Evolutionary conservation across 2,329 filamentous ascomycete genomes (phyloP), one percentile per base, ranked within the genome.

Genomic region (Lasiodiplodia hormozganensis): DNA sequence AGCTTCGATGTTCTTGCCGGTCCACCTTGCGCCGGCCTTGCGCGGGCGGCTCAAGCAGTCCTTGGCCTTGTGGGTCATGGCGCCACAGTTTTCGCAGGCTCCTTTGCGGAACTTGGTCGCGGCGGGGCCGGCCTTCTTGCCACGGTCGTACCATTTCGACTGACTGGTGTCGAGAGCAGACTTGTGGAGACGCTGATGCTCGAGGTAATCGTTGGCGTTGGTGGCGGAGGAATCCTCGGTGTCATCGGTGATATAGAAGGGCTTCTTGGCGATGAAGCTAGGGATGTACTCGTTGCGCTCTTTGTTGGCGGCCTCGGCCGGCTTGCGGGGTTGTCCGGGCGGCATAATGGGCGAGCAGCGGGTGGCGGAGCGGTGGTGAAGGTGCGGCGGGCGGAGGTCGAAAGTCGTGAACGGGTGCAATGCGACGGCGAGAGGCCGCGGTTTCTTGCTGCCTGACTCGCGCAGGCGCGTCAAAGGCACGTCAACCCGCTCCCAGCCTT

Each of bases 201-300:
- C 93, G 72, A 99, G 92, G 79, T 98, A 99, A 76, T 98, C 94
- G 77, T 87, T 88, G 73, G 88, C 87, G 70, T 91, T 87, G 31
- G 60, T n/a, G 53, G 53, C 53, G 51, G 80, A 79, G 70, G 90
- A 88, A 72, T 90, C 90, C 77, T 94, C 92, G 74, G 92, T 89
- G 72, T 90, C 90, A 77, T 94, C 92, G 74, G 92, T 89, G 75
- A 96, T 90, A 81, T 98, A 99, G 82, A 99, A 99, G 4, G 96
- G 96, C 74, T 96, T 94, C 80, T 97, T 97, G 74, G 94, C 94
- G 83, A 99, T 99, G 86, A 97, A 99, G 66, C 92, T 90, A 6
- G 96, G 96, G 76, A 99, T 99, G 85, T 99, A 99, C 80, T 97
- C 82, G 86, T 99, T 99, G 81, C 96, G 93, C 80, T 97, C 94